Evolutionary conservation across 805 yeast genomes (phyloP).

Genomic region (Candida odintsovae): DNA sequence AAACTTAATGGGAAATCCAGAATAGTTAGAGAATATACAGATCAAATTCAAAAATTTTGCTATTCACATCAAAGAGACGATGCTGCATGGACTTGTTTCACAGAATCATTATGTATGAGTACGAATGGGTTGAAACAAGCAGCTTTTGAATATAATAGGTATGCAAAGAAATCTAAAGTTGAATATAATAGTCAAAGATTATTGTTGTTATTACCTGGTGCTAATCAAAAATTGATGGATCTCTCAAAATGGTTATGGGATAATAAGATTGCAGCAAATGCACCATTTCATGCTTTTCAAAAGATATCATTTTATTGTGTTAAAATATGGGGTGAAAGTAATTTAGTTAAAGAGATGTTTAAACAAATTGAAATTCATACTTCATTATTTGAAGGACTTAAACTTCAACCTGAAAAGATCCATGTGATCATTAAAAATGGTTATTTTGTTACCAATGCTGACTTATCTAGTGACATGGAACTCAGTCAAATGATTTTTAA

Average conservation of each 20-base stretch:
- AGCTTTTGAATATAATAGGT: slow-evolving; percentile 11
- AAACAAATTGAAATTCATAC: slow-evolving; percentile 17
- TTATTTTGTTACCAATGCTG: slow-evolving; percentile 8
- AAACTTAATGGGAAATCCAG: slow-evolving; percentile 1
- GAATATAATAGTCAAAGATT: neutral
- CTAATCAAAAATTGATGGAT: slow-evolving; percentile 6
- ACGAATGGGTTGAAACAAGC: slow-evolving; percentile 4
- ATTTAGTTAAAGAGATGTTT: slow-evolving; percentile 12
- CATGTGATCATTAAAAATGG: slow-evolving; percentile 11
- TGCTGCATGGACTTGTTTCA: slow-evolving; percentile 31
- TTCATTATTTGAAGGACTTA: slow-evolving; percentile 12
- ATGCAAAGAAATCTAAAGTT: neutral
- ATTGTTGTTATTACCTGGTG: slow-evolving; percentile 4
- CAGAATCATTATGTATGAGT: slow-evolving; percentile 8
- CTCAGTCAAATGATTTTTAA: slow-evolving; percentile 8
- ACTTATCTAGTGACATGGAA: slow-evolving; percentile 9
- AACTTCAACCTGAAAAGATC: slow-evolving; percentile 11
- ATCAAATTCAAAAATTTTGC: slow-evolving; percentile 20
- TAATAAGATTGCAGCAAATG: slow-evolving; percentile 12
- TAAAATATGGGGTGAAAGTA: slow-evolving; percentile 10
- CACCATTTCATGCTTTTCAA: slow-evolving; percentile 18
- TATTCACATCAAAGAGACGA: slow-evolving; percentile 23
- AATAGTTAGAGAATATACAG: neutral
- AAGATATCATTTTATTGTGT: slow-evolving; percentile 11
- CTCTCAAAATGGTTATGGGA: slow-evolving; percentile 20